These are phyloP conservation scores for Mycena chlorophos DNA, from an alignment of 768 basidiomycete genomes.

Conservation along the genomic window DNA sequence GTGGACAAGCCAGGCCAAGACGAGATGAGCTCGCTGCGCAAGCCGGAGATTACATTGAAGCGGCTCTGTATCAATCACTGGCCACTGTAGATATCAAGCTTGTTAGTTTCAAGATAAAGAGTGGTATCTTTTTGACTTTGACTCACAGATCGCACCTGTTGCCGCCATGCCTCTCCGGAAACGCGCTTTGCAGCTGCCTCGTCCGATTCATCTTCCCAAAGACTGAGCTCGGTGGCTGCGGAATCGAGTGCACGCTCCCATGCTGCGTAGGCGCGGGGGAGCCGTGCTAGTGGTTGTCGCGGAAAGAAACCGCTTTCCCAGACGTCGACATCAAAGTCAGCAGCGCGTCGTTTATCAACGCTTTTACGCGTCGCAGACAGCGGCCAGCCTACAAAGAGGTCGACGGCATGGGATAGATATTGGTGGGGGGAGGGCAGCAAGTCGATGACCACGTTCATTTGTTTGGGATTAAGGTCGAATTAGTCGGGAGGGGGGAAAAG, in stretches of 20 bases:
- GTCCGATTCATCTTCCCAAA: conserved; percentile 57
- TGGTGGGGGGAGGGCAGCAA: conserved; percentile 56
- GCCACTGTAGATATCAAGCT: conserved; percentile 53
- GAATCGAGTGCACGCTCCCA: conserved; percentile 73
- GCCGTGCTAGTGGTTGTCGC: conserved; percentile 52
- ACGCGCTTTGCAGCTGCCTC: conserved; percentile 48
- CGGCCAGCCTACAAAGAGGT: conserved; percentile 44
- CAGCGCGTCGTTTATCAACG: conserved; percentile 33
- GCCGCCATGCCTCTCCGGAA: conserved; percentile 70
- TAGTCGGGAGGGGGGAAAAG: conserved; percentile 3
- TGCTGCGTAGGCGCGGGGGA: conserved; percentile 52
- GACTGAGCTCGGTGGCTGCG: conserved; percentile 53
- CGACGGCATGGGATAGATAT: conserved; percentile 46
- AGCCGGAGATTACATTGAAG: conserved; percentile 57
- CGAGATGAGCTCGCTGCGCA: conserved; percentile 83
- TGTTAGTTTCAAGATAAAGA: background rate
- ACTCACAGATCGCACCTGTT: conserved; percentile 62
- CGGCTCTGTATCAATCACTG: conserved; percentile 56
- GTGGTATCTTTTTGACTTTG: conserved; percentile 13
- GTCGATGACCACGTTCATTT: conserved; percentile 25
- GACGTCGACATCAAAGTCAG: conserved; percentile 57
- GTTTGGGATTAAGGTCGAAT: background rate
- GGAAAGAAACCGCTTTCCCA: conserved; percentile 83
- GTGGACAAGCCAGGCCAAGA: conserved; percentile 86
- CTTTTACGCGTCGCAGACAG: conserved; percentile 34